Evolutionary conservation across 2,329 filamentous ascomycete species (phyloP).

Genomic region (Botrytis hyacinthi): DNA sequence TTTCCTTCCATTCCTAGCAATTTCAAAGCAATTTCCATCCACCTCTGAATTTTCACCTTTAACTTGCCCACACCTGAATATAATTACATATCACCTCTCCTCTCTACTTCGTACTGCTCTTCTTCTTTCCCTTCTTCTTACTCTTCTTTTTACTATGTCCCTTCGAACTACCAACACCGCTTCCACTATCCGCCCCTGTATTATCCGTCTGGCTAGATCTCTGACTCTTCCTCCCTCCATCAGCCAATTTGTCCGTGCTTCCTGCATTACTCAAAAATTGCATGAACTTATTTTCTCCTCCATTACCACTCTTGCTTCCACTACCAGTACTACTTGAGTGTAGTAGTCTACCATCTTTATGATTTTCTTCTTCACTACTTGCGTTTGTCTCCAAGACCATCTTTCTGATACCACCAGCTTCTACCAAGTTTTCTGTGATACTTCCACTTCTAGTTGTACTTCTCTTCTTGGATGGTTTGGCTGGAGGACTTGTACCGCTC

Average conservation of each 20-base stretch:
- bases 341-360: not conserved
- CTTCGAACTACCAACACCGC: not conserved
- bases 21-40: not conserved
- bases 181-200: not conserved
- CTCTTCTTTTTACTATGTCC: constrained; percentile 3
- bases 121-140: constrained; percentile 14
- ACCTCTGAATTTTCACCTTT: not conserved
- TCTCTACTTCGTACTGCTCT: not conserved
- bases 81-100: not conserved
- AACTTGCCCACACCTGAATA: not conserved
- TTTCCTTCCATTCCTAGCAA: not conserved
- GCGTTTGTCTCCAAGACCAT: constrained; percentile 67
- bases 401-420: constrained; percentile 72
- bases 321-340: constrained; percentile 18
- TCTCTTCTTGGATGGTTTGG: constrained; percentile 40
- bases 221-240: not conserved
- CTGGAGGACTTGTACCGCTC: constrained; percentile 32
- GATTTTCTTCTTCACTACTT: constrained; percentile 2
- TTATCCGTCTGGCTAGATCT: constrained; percentile 10
- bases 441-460: constrained; percentile 66
- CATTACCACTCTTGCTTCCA: constrained; percentile 11
- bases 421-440: constrained; percentile 76
- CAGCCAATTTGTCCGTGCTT: not conserved
- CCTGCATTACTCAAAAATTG: constrained; percentile 10
- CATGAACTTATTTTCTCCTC: not conserved